phyloP scores from a whole-genome alignment of 768 basidiomycete species.

The Exidia glandulosa region DNA sequence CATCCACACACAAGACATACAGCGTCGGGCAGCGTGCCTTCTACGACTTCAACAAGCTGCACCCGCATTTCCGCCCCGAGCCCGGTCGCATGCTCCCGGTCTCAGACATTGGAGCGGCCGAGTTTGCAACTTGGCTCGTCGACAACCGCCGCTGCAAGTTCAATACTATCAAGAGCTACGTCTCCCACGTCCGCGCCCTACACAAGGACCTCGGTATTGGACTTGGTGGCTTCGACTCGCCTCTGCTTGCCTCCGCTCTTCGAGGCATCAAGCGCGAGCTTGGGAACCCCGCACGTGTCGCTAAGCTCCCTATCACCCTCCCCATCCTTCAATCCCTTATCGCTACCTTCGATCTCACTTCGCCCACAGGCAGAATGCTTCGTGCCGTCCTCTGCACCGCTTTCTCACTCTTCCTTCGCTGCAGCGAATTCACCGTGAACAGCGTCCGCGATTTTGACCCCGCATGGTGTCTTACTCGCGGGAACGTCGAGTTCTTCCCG shows the following conservation, averaged over 20 bases:
- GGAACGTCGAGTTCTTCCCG: slow-evolving; percentile 18
- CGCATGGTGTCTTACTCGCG: slow-evolving; percentile 12
- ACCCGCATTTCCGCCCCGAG: not conserved
- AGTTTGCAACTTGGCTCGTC: not conserved
- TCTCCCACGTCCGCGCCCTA: not conserved
- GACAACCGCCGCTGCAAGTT: not conserved
- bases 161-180: not conserved
- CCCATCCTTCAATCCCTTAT: slow-evolving; percentile 6
- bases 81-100: not conserved
- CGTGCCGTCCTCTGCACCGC: slow-evolving; percentile 13
- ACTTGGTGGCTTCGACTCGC: not conserved
- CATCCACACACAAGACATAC: slow-evolving; percentile 21
- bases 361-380: slow-evolving; percentile 1
- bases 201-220: not conserved
- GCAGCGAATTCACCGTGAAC: slow-evolving; percentile 14
- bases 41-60: slow-evolving; percentile 14
- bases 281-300: slow-evolving; percentile 16
- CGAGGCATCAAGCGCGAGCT: slow-evolving; percentile 22
- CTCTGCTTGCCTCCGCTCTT: slow-evolving; percentile 9
- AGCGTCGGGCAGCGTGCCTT: slow-evolving; percentile 21
- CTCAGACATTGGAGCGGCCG: not conserved
- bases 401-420: slow-evolving; percentile 14
- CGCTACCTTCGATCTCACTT: not conserved
- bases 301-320: slow-evolving; percentile 5
- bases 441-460: slow-evolving; percentile 6